phyloP scores from a whole-genome alignment of 768 basidiomycete genomes.

The Antrodiella citrinella region DNA sequence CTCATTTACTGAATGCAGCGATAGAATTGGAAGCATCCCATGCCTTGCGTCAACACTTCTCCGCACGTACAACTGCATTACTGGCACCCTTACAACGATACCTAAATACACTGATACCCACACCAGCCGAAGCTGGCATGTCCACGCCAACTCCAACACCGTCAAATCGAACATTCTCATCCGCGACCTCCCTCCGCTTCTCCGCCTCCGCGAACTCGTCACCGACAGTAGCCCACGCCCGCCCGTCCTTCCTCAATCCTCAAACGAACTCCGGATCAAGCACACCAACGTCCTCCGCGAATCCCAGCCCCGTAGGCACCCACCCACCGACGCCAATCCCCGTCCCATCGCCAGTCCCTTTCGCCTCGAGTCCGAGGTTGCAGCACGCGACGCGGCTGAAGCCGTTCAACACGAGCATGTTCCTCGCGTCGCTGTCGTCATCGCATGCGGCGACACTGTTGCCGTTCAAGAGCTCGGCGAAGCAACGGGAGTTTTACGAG shows the following conservation, averaged over 20 bases:
- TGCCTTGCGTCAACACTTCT: conserved; percentile 73
- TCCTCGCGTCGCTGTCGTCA: conserved; percentile 57
- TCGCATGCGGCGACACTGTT: conserved; percentile 22
- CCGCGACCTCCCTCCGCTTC: neutral
- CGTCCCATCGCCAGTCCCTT: conserved; percentile 17
- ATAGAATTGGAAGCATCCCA: conserved; percentile 57
- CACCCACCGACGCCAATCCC: conserved; percentile 23
- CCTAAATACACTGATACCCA: conserved; percentile 79
- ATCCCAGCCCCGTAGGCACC: neutral
- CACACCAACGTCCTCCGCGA: neutral
- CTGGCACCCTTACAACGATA: conserved; percentile 89
- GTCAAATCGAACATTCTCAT: neutral
- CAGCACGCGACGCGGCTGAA: conserved; percentile 36
- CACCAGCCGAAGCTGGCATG: conserved; percentile 38
- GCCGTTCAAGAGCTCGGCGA: conserved; percentile 63
- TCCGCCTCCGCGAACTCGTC: conserved; percentile 6
- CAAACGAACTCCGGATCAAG: neutral
- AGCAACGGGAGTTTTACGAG: conserved; percentile 69
- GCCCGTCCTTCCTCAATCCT: neutral
- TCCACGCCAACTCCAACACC: conserved; percentile 8
- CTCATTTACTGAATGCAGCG: neutral
- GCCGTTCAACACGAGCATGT: conserved; percentile 60
- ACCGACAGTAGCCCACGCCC: conserved; percentile 9
- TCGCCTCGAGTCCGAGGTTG: conserved; percentile 1
- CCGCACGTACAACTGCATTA: conserved; percentile 75